phyloP scores from a whole-genome alignment of 1,139 yeast genomes.

The Taphrina pruni region DNA sequence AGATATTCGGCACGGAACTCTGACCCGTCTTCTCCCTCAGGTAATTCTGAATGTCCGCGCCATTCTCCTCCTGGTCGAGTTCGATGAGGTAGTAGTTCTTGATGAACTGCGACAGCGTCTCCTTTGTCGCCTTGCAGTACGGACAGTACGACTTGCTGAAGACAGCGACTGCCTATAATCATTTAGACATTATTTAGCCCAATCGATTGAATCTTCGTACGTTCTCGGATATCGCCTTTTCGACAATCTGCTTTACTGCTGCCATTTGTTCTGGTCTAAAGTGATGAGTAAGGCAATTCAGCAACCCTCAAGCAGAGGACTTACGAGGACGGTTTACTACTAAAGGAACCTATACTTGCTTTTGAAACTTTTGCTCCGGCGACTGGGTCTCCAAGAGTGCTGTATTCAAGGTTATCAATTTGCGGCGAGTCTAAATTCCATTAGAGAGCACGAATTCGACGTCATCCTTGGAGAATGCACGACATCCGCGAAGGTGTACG shows the following conservation, averaged over 20 bases:
- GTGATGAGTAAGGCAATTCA: neutral
- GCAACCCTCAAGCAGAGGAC: neutral
- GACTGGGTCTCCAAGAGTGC: neutral
- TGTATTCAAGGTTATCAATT: neutral
- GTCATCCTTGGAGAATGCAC: neutral
- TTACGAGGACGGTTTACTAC: conserved; percentile 14
- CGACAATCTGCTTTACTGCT: conserved; percentile 41
- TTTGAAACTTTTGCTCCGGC: neutral
- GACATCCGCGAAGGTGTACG: neutral
- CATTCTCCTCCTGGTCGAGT: conserved; percentile 60
- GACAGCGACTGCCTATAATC: conserved; percentile 61
- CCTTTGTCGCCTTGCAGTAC: conserved; percentile 70
- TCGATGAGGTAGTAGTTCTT: conserved; percentile 68
- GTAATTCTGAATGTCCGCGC: conserved; percentile 76
- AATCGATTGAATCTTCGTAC: conserved; percentile 50
- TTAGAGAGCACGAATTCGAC: neutral
- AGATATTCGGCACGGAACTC: conserved; percentile 90
- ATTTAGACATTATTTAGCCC: neutral
- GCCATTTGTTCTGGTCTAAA: conserved; percentile 41
- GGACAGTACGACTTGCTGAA: conserved; percentile 78
- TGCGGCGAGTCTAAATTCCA: neutral
- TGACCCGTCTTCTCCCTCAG: conserved; percentile 81
- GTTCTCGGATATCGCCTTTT: conserved; percentile 60
- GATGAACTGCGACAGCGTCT: conserved; percentile 60
- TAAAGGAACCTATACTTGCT: conserved; percentile 23